Evolutionary conservation across 192 early-diverging fungal species (phyloP), one percentile per base, ranked within the genome.

Genomic region (Backusella liffmaniae): DNA sequence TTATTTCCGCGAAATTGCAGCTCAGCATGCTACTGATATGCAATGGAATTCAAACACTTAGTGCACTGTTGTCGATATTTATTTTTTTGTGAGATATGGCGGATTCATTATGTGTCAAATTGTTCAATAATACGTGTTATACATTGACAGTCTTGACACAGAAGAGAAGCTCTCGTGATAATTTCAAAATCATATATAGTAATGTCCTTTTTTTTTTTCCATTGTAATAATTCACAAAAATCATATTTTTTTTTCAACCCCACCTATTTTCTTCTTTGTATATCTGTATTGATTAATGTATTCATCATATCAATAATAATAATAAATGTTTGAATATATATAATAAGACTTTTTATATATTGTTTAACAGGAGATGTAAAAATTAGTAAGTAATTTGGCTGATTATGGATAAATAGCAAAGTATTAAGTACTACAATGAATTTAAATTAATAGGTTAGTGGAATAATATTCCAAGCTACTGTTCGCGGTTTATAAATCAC

Each of bases 1-100:
- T 30, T 77, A 77, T 39, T 77, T 77, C 39, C 53, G 53, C 37
- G 62, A 67, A 16, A 44, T 77, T 18, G 70, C 56, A 51, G 76
- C 75, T 56, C 39, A 71, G 42, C 39, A 71, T 49, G 70, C 70
- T 30, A 30, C 39, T 46, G 70, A 71, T 71, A 26, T 46, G 35
- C 42, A 71, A 44, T 71, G 70, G 70, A 71, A 49, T 18, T 41
- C 70, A 29, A 71, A 71, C 2, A 23, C 21, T 23, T 71, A 62
- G 26, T 62, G 5, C 18, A 62, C 7, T 62, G 12, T 62, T 29
- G 56, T 62, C 12, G 21, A 29, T 32, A 32, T 30, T 30, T 30
- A 30, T 32, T 32, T 32, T 26, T 62, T 62, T 62, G 9, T 13
- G 23, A 13, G 56, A 9, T 62, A 29, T 26, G 21, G 3, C 23